Percentiles rank a stretch among this genome's conserved stretches.
These are phyloP conservation scores for Nicotiana benthamiana DNA, from an alignment of 257 asterid genomes.

Conservation along the genomic window DNA sequence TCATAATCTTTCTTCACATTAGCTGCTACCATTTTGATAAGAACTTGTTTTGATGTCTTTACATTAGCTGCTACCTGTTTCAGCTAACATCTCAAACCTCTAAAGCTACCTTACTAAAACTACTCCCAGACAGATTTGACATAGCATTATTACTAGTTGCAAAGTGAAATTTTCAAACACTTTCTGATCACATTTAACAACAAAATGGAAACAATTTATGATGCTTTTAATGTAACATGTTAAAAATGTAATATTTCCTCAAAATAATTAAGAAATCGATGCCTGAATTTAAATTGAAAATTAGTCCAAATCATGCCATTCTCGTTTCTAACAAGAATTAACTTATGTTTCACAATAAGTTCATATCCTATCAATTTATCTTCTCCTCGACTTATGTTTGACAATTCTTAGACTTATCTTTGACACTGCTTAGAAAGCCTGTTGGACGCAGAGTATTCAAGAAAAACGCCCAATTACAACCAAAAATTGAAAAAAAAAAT, in stretches of 20 bases:
- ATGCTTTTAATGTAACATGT: no score
- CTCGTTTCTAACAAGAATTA: background rate
- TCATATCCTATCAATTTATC: background rate
- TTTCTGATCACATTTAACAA: background rate
- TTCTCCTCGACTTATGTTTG: background rate
- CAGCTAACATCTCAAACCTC: background rate
- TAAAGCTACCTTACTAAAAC: background rate
- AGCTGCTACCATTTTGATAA: background rate
- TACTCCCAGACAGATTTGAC: background rate
- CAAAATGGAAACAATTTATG: no score
- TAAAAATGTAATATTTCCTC: background rate
- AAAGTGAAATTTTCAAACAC: background rate
- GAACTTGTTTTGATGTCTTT: no score
- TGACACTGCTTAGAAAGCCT: background rate
- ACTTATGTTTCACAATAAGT: background rate
- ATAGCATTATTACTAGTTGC: background rate
- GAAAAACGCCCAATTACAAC: background rate
- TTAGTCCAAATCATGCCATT: background rate
- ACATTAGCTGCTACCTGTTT: background rate
- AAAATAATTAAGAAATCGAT: background rate
- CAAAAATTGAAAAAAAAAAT: background rate
- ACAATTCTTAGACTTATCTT: background rate
- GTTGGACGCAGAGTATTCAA: no score
- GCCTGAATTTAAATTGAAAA: background rate
- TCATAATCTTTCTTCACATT: background rate